Evolutionary conservation across 2,329 filamentous ascomycete species (phyloP), one percentile per base, ranked within the genome.

Genomic region (Aureobasidium zeae): DNA sequence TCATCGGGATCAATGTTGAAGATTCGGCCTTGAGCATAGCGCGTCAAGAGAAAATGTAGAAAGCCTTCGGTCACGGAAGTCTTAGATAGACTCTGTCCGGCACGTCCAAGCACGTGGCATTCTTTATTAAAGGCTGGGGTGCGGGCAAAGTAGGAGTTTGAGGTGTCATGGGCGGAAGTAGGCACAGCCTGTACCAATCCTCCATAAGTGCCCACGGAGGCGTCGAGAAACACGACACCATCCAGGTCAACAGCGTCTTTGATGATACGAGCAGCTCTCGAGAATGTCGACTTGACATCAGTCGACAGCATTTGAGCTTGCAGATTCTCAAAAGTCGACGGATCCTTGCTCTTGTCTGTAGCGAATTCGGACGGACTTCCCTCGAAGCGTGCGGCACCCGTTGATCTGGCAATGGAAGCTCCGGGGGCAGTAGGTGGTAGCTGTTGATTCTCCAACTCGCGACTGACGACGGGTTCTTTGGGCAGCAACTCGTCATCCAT

Each of bases 241-340:
- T 71, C 69, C 3, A 69, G 65, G 7, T 59, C 58, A 15, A 74
- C 56, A n/a, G 69, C 67, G 45, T 72, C 63, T 1, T 65, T 63
- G 3, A 74, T 57, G 0, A 74, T 50, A 21, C 67, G 63, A 0
- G 70, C 68, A 1, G 72, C 72, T 16, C 70, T 61, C 10, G 59
- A 56, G 44, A 73, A 72, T 2, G 66, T 66, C 48, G 32, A 38
- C 4, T 44, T 25, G 8, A 49, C 36, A 17, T 65, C 50, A n/a
- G 29, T 36, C 15, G 29, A 51, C n/a, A 45, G 17, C 46, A 44
- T 44, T 17, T 29, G 25, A 11, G 16, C n/a, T 5, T 44, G 41
- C 2, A 44, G 25, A 31, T 35, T 19, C 4, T 33, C 29, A 12
- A 21, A 20, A 9, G 12, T 19, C 9, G 24, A 12, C 13, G 8